Evolutionary conservation across 2,329 filamentous ascomycete genomes (phyloP), one percentile per base, ranked within the genome.

Genomic region (Cryphonectria radicalis): DNA sequence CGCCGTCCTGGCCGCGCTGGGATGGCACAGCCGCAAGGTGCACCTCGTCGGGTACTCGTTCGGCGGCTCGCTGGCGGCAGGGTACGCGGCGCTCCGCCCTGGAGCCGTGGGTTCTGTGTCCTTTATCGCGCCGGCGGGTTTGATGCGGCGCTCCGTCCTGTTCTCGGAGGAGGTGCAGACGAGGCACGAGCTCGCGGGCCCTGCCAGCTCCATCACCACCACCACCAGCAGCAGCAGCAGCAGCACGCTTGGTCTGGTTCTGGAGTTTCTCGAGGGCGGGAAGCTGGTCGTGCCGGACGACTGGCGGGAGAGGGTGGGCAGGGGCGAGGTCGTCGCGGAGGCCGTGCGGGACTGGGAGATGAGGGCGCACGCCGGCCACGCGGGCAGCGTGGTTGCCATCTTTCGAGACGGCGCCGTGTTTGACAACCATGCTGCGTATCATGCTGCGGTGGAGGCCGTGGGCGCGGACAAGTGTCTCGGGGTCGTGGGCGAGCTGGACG

Each of bases 31-130:
- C 75, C 0, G 73, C 77, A 19, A 19, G 25, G 82, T 79, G 0
- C 84, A 87, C 74, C 65, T 88, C 0, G 68, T 88, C 0, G 85
- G 85, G 0, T 88, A 79, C 74, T 87, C 85, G 0, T 87, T 88
- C 66, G 86, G 86, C 14, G 84, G 79, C 1, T 76, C 80, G 0
- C 76, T 82, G 0, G 78, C 81, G 0, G 80, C 79, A 0, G 79
- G 79, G 0, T 88, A 84, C 64, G 78, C 80, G 0, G 77, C 78
- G 0, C 74, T 73, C 10, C 75, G 77, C 0, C 50, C 67, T 17
- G 40, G 35, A 13, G n/a, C 25, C 11, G 81, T 82, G 6, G 69
- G 72, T 14, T 82, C 78, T 19, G 78, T 84, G 64, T 77, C 77
- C 0, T 77, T 87, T 0, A 76, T 87, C n/a, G 85, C 85, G 0